Percentiles rank a stretch among this genome's conserved stretches.
phyloP scores from a whole-genome alignment of 306 rosid species.

The Rosa persica region DNA sequence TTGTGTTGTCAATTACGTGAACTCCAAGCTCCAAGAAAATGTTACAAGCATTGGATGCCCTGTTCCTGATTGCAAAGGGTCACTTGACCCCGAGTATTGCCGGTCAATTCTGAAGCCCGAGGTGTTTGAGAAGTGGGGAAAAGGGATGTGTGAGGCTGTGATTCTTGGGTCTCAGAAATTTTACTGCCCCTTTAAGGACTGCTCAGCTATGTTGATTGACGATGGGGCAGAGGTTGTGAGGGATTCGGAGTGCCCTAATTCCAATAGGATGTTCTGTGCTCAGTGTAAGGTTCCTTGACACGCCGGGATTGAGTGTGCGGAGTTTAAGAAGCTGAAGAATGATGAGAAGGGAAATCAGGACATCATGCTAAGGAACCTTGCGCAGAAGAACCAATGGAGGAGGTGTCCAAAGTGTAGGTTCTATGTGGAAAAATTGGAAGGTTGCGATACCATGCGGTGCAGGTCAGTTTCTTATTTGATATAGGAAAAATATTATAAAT shows the following conservation, averaged over 20 bases:
- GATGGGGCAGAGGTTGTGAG: slow-evolving; percentile 12
- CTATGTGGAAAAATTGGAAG: slow-evolving; percentile 41
- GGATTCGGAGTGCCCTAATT: slow-evolving; percentile 52
- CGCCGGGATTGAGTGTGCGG: slow-evolving; percentile 40
- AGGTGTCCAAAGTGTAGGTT: slow-evolving; percentile 54
- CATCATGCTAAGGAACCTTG: slow-evolving; percentile 38
- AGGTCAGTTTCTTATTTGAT: slow-evolving; percentile 11
- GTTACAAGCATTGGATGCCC: slow-evolving; percentile 48
- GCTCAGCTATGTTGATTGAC: slow-evolving; percentile 47
- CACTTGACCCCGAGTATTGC: slow-evolving; percentile 41
- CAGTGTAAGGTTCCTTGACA: slow-evolving; percentile 67
- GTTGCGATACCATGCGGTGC: slow-evolving; percentile 18
- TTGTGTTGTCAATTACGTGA: slow-evolving; percentile 51
- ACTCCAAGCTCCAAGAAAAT: slow-evolving; percentile 39
- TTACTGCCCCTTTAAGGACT: slow-evolving; percentile 59
- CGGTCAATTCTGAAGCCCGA: slow-evolving; percentile 37
- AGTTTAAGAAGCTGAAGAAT: slow-evolving; percentile 32
- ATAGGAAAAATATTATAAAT: too few relatives aligned
- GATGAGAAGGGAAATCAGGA: slow-evolving; percentile 42
- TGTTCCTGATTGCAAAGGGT: slow-evolving; percentile 39
- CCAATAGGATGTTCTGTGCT: slow-evolving; percentile 60
- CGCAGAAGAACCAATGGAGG: slow-evolving; percentile 37
- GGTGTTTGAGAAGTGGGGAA: slow-evolving; percentile 43
- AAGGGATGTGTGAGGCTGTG: slow-evolving; percentile 36
- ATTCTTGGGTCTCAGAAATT: slow-evolving; percentile 26